Conservation (phyloP, 2,329 filamentous ascomycete genomes). For the Penicillium sp. region DNA sequence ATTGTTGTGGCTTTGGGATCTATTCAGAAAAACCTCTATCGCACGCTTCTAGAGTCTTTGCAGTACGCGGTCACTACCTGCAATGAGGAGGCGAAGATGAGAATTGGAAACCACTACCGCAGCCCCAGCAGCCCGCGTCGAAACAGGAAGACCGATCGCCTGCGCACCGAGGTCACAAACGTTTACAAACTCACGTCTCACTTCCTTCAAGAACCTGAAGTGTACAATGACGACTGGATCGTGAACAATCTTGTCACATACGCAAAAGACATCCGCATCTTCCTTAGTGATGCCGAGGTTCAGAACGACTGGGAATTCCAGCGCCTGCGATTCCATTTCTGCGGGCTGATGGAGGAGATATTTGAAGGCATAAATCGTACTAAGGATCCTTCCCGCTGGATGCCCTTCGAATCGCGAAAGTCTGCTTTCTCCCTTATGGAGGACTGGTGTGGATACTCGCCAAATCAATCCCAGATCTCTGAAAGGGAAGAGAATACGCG, state of each 20-base stretch:
- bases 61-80: slow-evolving; percentile 82
- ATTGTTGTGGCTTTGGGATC: slow-evolving; percentile 90
- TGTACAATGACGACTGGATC: slow-evolving; percentile 86
- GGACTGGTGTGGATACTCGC: slow-evolving; percentile 97
- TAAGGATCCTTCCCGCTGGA: slow-evolving; percentile 83
- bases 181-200: slow-evolving; percentile 92
- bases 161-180: slow-evolving; percentile 92
- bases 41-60: slow-evolving; percentile 82
- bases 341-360: slow-evolving; percentile 85
- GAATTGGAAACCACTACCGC: slow-evolving; percentile 73
- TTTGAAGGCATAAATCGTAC: slow-evolving; percentile 89
- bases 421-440: slow-evolving; percentile 97
- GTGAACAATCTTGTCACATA: slow-evolving; percentile 84
- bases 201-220: slow-evolving; percentile 73
- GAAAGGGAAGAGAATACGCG: slow-evolving; percentile 84
- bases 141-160: slow-evolving; percentile 77
- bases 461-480: slow-evolving; percentile 78
- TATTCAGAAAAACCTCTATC: slow-evolving; percentile 92
- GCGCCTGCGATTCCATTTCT: slow-evolving; percentile 87
- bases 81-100: slow-evolving; percentile 81
- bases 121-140: slow-evolving; percentile 77
- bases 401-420: slow-evolving; percentile 94
- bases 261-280: slow-evolving; percentile 87
- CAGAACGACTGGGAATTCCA: slow-evolving; percentile 95
- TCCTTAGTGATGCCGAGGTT: slow-evolving; percentile 90